Base-by-base conservation (phyloP, 2,329 filamentous ascomycete species). In the Trichoderma breve region DNA sequence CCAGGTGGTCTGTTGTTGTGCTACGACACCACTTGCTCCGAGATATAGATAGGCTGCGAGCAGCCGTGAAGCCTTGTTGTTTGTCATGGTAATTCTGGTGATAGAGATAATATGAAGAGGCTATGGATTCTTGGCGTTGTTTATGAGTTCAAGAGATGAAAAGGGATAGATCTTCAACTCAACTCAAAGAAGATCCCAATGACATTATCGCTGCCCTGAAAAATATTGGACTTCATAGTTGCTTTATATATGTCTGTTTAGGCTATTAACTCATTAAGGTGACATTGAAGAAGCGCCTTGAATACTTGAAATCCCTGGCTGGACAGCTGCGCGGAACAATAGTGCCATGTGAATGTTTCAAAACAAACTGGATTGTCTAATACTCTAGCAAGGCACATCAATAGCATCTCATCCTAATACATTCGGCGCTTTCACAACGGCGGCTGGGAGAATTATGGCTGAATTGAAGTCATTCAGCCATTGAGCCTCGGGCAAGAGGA, bases 211-310 rank as follows among this genome's bases (percentile, higher is more conserved):
- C 26, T 15, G 7, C 4, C 6, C 3, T 6, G 5, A 21, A 5
- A 57, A 51, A 21, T 0, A 21, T 36, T 18, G 32, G 64, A 67
- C 47, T 57, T 4, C 5, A 53, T 15, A 5, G 12, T 21, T 30
- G 47, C 30, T 67, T 67, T 67, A 67, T 67, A 57, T 53, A 66
- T 15, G 14, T 11, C 3, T 28, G 63, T 67, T 67, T 67, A 67
- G 64, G 47, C 64, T 67, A 57, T 67, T 67, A 36, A 36, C 5
- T n/a, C 39, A 34, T 21, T 18, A 28, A 39, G 11, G 53, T 28
- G 14, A 28, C 43, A 39, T 57, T 30, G 53, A n/a, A 53, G 30
- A n/a, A 67, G 47, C 26, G 30, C 8, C 21, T 26, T 39, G 47
- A 18, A 30, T 28, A 36, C 9, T 21, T 28, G 24, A 34, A 28